phyloP scores from a whole-genome alignment of 768 basidiomycete species.

The Pisolithus albus region DNA sequence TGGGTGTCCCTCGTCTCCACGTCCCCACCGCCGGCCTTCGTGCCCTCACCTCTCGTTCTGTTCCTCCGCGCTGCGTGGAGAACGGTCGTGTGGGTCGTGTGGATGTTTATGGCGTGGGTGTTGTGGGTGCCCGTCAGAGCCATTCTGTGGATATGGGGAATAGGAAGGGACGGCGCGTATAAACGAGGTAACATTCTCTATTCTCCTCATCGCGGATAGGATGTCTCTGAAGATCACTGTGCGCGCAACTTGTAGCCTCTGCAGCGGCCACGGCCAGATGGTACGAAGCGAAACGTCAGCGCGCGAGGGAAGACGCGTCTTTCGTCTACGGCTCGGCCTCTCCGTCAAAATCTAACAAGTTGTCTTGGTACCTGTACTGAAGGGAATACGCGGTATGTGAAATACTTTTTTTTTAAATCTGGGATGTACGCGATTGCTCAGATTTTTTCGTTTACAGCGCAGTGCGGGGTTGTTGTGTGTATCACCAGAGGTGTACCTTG shows the following conservation, averaged over 20 bases:
- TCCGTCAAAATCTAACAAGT: not conserved
- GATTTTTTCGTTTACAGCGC: too few relatives aligned
- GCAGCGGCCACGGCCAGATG: slow-evolving; percentile 4
- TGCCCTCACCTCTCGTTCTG: not conserved
- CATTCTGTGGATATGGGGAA: slow-evolving; percentile 11
- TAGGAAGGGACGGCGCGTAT: slow-evolving; percentile 9
- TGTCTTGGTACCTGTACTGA: not conserved
- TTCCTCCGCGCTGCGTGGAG: not conserved
- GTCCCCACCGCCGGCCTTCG: not conserved
- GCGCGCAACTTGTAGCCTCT: not conserved
- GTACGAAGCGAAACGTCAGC: not conserved
- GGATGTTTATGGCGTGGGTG: not conserved
- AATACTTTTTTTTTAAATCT: too few relatives aligned
- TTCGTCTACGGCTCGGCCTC: not conserved
- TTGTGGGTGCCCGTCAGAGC: slow-evolving; percentile 9
- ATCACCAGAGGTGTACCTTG: not conserved
- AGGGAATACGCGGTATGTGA: not conserved
- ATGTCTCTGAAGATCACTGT: not conserved
- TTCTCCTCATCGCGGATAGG: not conserved
- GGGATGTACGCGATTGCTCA: too few relatives aligned
- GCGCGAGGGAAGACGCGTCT: not conserved
- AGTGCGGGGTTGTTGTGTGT: too few relatives aligned
- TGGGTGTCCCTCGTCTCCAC: slow-evolving; percentile 2
- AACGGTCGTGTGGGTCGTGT: slow-evolving; percentile 1
- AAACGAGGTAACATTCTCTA: slow-evolving; percentile 5